These are phyloP conservation scores for Stephanodiscus triporus DNA, from an alignment of 108 stramenopile species.

Conservation along the genomic window DNA sequence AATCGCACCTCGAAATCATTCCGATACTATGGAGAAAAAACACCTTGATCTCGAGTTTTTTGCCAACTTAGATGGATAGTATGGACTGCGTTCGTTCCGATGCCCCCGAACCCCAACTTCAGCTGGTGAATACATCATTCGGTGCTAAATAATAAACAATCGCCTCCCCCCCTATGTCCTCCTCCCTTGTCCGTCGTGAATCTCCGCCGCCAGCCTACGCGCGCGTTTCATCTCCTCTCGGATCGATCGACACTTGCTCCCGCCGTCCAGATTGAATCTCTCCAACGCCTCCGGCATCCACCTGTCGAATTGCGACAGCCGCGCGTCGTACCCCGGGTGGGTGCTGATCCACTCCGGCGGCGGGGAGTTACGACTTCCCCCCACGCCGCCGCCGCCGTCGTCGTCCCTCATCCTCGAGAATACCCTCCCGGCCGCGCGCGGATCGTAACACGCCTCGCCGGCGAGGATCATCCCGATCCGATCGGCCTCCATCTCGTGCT, in stretches of 20 bases:
- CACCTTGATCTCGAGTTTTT: no score
- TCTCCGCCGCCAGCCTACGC: constrained; percentile 51
- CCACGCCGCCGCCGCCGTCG: constrained; percentile 15
- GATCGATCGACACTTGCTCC: constrained; percentile 59
- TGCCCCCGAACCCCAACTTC: no score
- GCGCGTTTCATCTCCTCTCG: constrained; percentile 65
- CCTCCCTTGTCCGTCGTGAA: constrained; percentile 7
- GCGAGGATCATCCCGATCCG: constrained; percentile 78
- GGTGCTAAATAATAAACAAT: no score
- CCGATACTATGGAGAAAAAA: no score
- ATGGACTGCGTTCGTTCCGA: no score
- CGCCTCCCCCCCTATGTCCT: neutral
- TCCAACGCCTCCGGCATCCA: constrained; percentile 73
- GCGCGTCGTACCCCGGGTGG: constrained; percentile 48
- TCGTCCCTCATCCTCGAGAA: constrained; percentile 56
- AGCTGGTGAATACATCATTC: no score
- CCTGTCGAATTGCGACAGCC: constrained; percentile 62
- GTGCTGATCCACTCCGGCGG: constrained; percentile 85
- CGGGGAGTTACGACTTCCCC: neutral
- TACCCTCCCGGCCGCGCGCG: constrained; percentile 68
- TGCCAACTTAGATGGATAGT: no score
- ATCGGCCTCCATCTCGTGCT: constrained; percentile 84
- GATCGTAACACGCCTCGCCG: constrained; percentile 84
- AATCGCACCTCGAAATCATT: no score
- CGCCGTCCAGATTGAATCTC: constrained; percentile 47